A percentile compares a stretch with the other conserved stretches of the same genome.
These are phyloP conservation scores for Podospora didyma DNA, from an alignment of 495 filamentous ascomycete species.

Conservation along the genomic window DNA sequence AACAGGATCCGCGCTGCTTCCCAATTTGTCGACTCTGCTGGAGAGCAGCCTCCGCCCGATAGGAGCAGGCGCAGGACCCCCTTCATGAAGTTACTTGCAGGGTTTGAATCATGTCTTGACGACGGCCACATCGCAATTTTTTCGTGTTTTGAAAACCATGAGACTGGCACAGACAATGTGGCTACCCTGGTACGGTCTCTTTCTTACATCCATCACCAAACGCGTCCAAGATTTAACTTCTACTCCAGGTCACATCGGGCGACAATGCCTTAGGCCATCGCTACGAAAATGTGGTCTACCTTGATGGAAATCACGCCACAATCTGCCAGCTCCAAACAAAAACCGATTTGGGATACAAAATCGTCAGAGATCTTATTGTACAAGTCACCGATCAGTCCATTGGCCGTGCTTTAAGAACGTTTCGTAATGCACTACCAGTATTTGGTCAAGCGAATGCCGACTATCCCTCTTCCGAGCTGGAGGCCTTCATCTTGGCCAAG, in stretches of 20 bases:
- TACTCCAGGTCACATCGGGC: conserved; percentile 2
- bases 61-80: background rate
- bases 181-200: conserved; percentile 2
- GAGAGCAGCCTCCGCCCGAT: background rate
- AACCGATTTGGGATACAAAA: background rate
- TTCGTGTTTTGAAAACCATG: conserved; percentile 8
- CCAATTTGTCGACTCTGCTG: background rate
- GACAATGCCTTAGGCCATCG: conserved; percentile 9
- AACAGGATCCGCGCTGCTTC: conserved; percentile 3
- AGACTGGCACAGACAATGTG: conserved; percentile 5
- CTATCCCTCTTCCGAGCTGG: background rate
- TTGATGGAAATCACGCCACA: conserved; percentile 8
- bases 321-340: conserved; percentile 5
- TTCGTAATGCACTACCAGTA: background rate
- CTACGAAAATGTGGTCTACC: conserved; percentile 8
- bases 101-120: conserved; percentile 5
- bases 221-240: background rate
- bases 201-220: background rate
- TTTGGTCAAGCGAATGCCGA: background rate
- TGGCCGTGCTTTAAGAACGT: background rate
- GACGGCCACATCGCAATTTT: conserved; percentile 4
- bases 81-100: conserved; percentile 8
- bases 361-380: conserved; percentile 1
- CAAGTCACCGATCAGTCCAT: background rate
- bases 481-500: background rate